These are phyloP conservation scores for Leishmania mexicana DNA, from an alignment of 208 protist species.

Conservation along the genomic window DNA sequence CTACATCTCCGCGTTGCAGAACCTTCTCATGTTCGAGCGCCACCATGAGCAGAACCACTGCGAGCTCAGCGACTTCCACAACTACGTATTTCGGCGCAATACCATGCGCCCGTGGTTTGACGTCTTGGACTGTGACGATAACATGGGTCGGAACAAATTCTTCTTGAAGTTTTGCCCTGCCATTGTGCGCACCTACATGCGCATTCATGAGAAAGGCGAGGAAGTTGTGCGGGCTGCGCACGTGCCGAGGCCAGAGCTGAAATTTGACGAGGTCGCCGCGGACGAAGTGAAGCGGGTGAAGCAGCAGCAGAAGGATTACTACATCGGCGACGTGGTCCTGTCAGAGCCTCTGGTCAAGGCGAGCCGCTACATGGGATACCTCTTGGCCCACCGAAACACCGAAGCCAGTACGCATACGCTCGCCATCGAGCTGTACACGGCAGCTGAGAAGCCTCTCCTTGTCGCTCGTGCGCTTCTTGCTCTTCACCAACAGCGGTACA, in stretches of 20 bases:
- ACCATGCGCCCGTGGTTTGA: constrained; percentile 96
- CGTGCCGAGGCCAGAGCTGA: constrained; percentile 64
- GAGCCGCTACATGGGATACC: constrained; percentile 63
- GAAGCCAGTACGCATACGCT: constrained; percentile 62
- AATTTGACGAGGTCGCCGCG: constrained; percentile 29
- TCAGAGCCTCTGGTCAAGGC: constrained; percentile 78
- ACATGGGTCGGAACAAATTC: constrained; percentile 77
- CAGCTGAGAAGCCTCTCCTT: constrained; percentile 55
- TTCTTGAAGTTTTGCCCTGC: constrained; percentile 74
- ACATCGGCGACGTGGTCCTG: constrained; percentile 64
- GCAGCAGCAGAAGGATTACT: constrained; percentile 63
- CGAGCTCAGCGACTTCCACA: constrained; percentile 98
- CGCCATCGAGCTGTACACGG: constrained; percentile 74
- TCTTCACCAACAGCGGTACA: constrained; percentile 47
- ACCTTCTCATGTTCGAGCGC: constrained; percentile 91
- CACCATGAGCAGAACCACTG: constrained; percentile 93
- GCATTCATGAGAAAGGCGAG: constrained; percentile 70
- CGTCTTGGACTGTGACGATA: constrained; percentile 83
- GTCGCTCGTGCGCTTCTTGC: constrained; percentile 58
- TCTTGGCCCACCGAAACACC: constrained; percentile 51
- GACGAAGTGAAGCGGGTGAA: constrained; percentile 73
- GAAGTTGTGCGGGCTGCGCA: constrained; percentile 70
- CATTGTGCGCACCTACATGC: constrained; percentile 81
- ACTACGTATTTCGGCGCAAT: constrained; percentile 95
- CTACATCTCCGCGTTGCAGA: constrained; percentile 91